Evolutionary conservation across 2,329 filamentous ascomycete genomes (phyloP), one percentile per base, ranked within the genome.

Genomic region (Ophiostoma piceae): DNA sequence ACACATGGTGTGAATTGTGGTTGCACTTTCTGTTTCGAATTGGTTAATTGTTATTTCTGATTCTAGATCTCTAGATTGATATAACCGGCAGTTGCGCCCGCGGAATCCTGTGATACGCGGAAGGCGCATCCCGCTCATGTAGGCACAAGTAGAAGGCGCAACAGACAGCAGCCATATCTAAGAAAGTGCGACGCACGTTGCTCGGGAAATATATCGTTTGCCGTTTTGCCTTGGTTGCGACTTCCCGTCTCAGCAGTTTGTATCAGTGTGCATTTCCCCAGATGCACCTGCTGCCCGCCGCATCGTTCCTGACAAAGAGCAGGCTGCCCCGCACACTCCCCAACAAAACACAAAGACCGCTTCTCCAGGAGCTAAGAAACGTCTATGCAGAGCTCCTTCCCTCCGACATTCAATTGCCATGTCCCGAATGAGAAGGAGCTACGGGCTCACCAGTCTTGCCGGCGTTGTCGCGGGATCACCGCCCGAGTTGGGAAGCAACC

Each of bases 321-420:
- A 68, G 62, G 22, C 39, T 67, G 70, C 68, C 68, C 70, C 70
- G 68, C 70, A 69, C 66, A 47, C 43, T 69, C 69, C 71, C 69
- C 71, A 70, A 69, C 70, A 69, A 69, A 69, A 47, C 43, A 47
- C 19, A 16, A 47, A 19, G 19, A 19, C 16, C 43, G 43, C 19
- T 19, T 19, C 16, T 47, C 43, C 43, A 47, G 16, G 62, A 47
- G 32, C 51, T 37, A 57, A 54, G 47, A 57, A 41, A 37, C 8
- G 19, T 29, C 26, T 51, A 35, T 64, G 60, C 60, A 64, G 26
- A 35, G n/a, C 19, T 37, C 16, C 32, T 64, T 64, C 29, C 60
- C 60, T 37, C 29, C 14, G 51, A 26, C 11, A 8, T 32, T 32
- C 62, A 65, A 65, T 65, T 65, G 62, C 32, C 62, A 65, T 37